Percentiles rank a stretch among this genome's conserved stretches.
These are phyloP conservation scores for Sporothrix variecibatus DNA, from an alignment of 2,329 filamentous ascomycete species.

Conservation along the genomic window DNA sequence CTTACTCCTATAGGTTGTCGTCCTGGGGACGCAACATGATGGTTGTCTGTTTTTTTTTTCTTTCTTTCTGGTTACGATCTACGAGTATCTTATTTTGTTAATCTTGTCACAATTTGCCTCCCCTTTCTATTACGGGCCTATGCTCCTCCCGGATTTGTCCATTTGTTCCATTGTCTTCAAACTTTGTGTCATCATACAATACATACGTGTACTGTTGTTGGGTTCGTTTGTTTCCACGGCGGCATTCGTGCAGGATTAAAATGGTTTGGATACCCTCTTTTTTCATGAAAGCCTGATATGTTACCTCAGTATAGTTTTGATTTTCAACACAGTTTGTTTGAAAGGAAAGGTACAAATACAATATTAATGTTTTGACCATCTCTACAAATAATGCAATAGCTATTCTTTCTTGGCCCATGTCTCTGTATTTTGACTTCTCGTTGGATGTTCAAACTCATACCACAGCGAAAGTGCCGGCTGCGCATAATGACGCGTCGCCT, in stretches of 20 bases:
- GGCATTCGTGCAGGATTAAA: slow-evolving; percentile 13
- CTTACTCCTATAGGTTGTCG: neutral
- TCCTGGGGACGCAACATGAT: slow-evolving; percentile 21
- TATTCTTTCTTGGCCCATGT: neutral
- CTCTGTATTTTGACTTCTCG: neutral
- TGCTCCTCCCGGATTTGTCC: neutral
- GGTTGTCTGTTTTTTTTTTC: too few relatives aligned
- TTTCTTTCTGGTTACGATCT: neutral
- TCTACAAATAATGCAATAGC: neutral
- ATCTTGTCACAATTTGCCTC: slow-evolving; percentile 12
- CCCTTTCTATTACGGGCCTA: neutral
- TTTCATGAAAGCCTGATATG: neutral
- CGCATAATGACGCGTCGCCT: slow-evolving; percentile 4
- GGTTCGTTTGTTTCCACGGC: slow-evolving; percentile 1
- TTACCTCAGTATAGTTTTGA: neutral
- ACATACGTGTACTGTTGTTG: neutral
- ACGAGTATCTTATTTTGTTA: neutral
- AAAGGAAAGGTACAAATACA: neutral
- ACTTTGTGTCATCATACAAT: slow-evolving; percentile 6
- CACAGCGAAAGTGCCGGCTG: neutral
- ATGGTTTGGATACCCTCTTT: slow-evolving; percentile 15
- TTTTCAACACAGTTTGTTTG: neutral
- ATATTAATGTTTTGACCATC: neutral
- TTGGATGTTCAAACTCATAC: neutral
- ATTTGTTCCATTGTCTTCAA: neutral